Evolutionary conservation across 2,329 filamentous ascomycete species (phyloP), one percentile per base, ranked within the genome.

Genomic region (Juglanconis oblonga): DNA sequence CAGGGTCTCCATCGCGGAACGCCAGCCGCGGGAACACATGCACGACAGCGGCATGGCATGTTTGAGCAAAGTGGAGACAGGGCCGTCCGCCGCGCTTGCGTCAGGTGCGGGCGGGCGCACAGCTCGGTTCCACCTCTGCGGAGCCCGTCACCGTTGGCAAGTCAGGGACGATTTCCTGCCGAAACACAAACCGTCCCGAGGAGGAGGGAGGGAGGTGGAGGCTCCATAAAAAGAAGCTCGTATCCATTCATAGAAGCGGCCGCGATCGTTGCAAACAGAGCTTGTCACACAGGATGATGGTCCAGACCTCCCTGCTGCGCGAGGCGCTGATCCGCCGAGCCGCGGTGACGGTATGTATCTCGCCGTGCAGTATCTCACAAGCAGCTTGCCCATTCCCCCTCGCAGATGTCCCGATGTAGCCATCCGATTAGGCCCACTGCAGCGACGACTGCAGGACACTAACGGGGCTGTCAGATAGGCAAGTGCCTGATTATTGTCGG

Each of bases 281-380:
- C 24, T 59, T 44, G 48, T 51, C 38, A 59, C 49, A 24, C 52
- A 50, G 29, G 35, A 29, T 14, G 32, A 48, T 44, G 58, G 49
- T 54, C 60, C 38, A 57, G 61, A 57, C 49, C 58, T 47, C 40
- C 42, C 8, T 49, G 61, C 11, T 49, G 44, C 44, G 14, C 44
- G 14, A 29, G 44, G 44, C 17, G n/a, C 17, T 45, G 57, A 60
- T 42, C 57, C 57, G 54, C 51, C 45, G 51, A 55, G 54, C 61
- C 61, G 58, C 61, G 36, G 38, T 54, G 47, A 45, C 50, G 42
- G 32, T 47, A 50, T 59, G 57, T 42, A 38, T 32, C 44, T 42
- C 50, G 54, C 52, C 51, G 51, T 58, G 50, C 33, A 53, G 56
- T 50, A 60, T 48, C 49, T 48, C 36, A 51, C 56, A 45, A 36